phyloP scores from a whole-genome alignment of 2,329 filamentous ascomycete species.

The Huntiella savannae region DNA sequence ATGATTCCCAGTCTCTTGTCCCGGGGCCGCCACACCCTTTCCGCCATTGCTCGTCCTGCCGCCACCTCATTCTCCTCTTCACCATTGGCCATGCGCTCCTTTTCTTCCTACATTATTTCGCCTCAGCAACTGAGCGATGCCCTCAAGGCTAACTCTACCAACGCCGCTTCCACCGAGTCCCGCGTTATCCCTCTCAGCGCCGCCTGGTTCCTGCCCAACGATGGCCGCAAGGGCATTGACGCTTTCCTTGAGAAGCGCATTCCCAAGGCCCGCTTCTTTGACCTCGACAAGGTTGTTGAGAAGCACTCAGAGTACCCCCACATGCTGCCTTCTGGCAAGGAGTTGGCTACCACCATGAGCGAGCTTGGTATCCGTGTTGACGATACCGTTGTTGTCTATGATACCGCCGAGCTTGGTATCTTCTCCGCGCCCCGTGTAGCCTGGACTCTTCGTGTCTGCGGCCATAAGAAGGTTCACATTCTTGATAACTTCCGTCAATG shows the following conservation, averaged over 20 bases:
- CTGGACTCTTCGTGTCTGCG: constrained; percentile 84
- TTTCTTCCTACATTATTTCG: constrained; percentile 72
- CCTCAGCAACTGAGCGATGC: constrained; percentile 67
- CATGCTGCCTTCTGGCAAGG: constrained; percentile 71
- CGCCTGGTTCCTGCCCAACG: constrained; percentile 92
- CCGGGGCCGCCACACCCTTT: constrained; percentile 6
- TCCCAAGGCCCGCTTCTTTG: constrained; percentile 83
- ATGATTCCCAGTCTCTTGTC: constrained; percentile 8
- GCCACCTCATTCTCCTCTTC: constrained; percentile 3
- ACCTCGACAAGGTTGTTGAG: constrained; percentile 83
- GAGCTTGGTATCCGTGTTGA: constrained; percentile 70
- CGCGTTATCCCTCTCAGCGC: constrained; percentile 80
- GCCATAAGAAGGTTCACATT: constrained; percentile 72
- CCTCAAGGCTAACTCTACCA: constrained; percentile 62
- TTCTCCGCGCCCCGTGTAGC: constrained; percentile 86
- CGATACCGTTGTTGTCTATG: constrained; percentile 86
- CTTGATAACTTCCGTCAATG: constrained; percentile 94
- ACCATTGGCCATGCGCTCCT: constrained; percentile 16
- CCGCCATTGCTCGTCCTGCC: constrained; percentile 12
- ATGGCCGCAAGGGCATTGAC: constrained; percentile 60
- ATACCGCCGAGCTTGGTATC: constrained; percentile 75
- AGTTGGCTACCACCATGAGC: constrained; percentile 77
- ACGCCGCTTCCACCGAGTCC: constrained; percentile 61
- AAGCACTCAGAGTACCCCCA: constrained; percentile 78
- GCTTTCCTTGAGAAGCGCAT: constrained; percentile 70